Conservation (phyloP, 768 basidiomycete genomes). For the Krasilnikovozyma curviuscula region DNA sequence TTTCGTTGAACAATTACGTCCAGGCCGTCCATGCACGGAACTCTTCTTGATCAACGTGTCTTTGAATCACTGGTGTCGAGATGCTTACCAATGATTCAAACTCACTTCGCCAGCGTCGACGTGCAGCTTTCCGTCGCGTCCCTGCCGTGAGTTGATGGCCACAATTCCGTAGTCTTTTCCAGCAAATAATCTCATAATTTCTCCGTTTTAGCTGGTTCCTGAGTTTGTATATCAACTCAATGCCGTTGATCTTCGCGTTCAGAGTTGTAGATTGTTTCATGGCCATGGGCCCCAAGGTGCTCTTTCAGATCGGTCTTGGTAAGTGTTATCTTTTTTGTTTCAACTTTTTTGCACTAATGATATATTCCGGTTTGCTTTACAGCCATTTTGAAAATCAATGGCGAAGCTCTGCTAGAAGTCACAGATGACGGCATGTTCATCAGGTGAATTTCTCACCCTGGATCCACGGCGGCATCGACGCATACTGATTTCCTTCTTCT, state of each 20-base stretch:
- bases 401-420: slow-evolving; percentile 70
- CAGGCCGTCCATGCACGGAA: slow-evolving; percentile 96
- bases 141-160: slow-evolving; percentile 35
- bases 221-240: slow-evolving; percentile 55
- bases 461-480: too few species aligned
- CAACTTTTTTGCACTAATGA: neutral
- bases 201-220: slow-evolving; percentile 52
- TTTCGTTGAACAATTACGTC: neutral
- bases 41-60: slow-evolving; percentile 90
- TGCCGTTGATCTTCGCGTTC: slow-evolving; percentile 96
- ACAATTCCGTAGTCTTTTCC: neutral
- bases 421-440: slow-evolving; percentile 96
- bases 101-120: slow-evolving; percentile 75
- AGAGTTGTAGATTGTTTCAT: slow-evolving; percentile 94
- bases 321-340: neutral
- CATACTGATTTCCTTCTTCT: neutral
- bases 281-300: slow-evolving; percentile 94
- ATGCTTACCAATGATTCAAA: slow-evolving; percentile 79
- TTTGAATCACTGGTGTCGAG: slow-evolving; percentile 83
- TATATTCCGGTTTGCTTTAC: slow-evolving; percentile 1
- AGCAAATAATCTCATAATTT: neutral
- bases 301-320: slow-evolving; percentile 76
- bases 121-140: slow-evolving; percentile 95
- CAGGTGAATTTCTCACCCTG: slow-evolving; percentile 38
- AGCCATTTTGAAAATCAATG: slow-evolving; percentile 97